Conservation (phyloP, 306 rosid species). For the Astragalus membranaceus region DNA sequence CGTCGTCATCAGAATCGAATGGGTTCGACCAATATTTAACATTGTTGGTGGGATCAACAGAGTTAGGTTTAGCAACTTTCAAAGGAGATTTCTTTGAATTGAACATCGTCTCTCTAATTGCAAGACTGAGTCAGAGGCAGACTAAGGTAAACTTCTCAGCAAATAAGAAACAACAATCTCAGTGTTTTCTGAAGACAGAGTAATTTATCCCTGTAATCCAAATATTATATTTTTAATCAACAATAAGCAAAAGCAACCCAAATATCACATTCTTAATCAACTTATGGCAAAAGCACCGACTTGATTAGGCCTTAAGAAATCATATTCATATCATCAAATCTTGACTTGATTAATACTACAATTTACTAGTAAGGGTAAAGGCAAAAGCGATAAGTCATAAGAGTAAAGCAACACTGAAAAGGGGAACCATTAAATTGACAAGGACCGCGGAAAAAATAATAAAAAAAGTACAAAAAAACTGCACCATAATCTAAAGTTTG, state of each 20-base stretch:
- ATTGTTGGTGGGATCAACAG: constrained; percentile 42
- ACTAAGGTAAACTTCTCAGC: constrained; percentile 6
- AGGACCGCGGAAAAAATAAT: not conserved
- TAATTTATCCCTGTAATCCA: constrained; percentile 57
- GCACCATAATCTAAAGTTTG: not conserved
- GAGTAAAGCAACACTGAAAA: constrained; percentile 2
- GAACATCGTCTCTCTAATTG: constrained; percentile 42
- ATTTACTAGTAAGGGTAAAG: not conserved
- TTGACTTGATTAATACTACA: not conserved
- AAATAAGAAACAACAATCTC: constrained; percentile 1
- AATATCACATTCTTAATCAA: not conserved
- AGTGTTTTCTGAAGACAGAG: not conserved
- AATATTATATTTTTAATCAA: too few relatives aligned
- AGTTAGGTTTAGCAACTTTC: constrained; percentile 39
- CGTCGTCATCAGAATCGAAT: constrained; percentile 49
- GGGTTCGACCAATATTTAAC: constrained; percentile 53
- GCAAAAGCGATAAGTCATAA: not conserved
- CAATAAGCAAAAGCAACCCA: constrained; percentile 10
- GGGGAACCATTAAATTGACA: constrained; percentile 13
- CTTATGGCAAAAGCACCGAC: not conserved
- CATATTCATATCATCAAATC: not conserved
- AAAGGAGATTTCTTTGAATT: constrained; percentile 69
- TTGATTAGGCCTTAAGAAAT: constrained; percentile 7
- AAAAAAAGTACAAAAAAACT: not conserved
- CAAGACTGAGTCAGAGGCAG: not conserved